phyloP scores from a whole-genome alignment of 139 green algal species.

The Tetraselmis striata region DNA sequence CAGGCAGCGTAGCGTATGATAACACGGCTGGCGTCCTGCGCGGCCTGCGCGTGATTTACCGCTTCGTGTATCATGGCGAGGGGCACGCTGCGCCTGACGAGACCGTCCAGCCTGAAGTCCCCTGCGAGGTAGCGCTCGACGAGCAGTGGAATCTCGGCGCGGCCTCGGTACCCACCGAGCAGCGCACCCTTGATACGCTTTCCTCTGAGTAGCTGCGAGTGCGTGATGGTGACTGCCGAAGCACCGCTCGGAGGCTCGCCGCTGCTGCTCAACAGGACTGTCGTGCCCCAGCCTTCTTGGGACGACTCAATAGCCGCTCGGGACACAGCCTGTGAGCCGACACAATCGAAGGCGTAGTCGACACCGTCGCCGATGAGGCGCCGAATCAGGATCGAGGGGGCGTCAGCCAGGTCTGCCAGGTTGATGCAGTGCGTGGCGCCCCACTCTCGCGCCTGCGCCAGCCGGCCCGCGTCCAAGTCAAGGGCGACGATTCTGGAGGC shows the following conservation, averaged over 20 bases:
- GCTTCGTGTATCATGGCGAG: not conserved
- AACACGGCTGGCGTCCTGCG: not conserved
- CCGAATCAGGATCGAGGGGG: slow-evolving; percentile 31
- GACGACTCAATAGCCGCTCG: slow-evolving; percentile 39
- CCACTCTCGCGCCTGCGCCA: slow-evolving; percentile 25
- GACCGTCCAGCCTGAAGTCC: slow-evolving; percentile 24
- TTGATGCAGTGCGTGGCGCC: slow-evolving; percentile 47
- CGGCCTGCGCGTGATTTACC: not conserved
- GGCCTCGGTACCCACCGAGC: slow-evolving; percentile 36
- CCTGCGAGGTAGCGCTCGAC: slow-evolving; percentile 27
- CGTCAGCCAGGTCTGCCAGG: slow-evolving; percentile 32
- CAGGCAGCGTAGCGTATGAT: too few species aligned
- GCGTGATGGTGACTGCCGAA: not conserved
- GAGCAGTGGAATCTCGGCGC: slow-evolving; percentile 27
- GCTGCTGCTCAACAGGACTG: slow-evolving; percentile 21
- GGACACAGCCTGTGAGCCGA: slow-evolving; percentile 46
- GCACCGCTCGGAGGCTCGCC: not conserved
- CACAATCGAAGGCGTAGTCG: slow-evolving; percentile 3
- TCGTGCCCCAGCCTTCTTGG: slow-evolving; percentile 38
- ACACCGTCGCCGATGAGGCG: not conserved
- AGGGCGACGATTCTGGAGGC: slow-evolving; percentile 45
- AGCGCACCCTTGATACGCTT: slow-evolving; percentile 25
- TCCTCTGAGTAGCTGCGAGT: not conserved
- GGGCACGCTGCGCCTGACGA: not conserved
- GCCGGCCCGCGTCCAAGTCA: slow-evolving; percentile 41